These are phyloP conservation scores for Ceratonia siliqua DNA, from an alignment of 306 rosid genomes.

Conservation along the genomic window DNA sequence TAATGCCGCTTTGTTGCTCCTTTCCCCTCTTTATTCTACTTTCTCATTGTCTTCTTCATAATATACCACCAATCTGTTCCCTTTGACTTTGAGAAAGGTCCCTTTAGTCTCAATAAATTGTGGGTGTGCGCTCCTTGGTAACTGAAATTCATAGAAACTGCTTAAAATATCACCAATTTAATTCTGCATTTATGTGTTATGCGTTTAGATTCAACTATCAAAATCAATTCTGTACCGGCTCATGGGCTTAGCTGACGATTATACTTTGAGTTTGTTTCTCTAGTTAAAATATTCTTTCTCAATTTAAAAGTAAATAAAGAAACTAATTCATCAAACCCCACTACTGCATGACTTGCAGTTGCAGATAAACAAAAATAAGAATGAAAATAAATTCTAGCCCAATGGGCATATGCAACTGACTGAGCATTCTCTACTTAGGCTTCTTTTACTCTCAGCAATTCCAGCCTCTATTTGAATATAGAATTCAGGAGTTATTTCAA, in stretches of 20 bases:
- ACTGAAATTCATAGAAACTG: not conserved
- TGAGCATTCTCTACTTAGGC: not conserved
- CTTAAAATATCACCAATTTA: not conserved
- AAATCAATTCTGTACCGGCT: not conserved
- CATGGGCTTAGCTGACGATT: not conserved
- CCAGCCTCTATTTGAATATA: not conserved
- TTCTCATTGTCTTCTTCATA: not conserved
- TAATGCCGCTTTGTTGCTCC: slow-evolving; percentile 22
- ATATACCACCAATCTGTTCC: not conserved
- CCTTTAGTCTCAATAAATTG: not conserved
- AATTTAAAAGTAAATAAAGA: not conserved
- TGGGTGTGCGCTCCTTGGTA: not conserved
- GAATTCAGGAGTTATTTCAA: not conserved
- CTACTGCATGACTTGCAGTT: not conserved
- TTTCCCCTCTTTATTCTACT: not conserved
- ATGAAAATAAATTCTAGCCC: too few species aligned
- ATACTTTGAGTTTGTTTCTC: not conserved
- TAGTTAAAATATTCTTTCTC: not conserved
- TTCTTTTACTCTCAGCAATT: not conserved
- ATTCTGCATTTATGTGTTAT: not conserved
- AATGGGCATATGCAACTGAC: not conserved
- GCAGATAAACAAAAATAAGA: not conserved
- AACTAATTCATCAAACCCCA: not conserved
- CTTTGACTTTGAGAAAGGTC: not conserved
- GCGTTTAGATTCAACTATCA: not conserved